A percentile compares a stretch with the other conserved stretches of the same genome.
These are phyloP conservation scores for Dactylella cylindrospora DNA, from an alignment of 2,329 filamentous ascomycete genomes.

Conservation along the genomic window DNA sequence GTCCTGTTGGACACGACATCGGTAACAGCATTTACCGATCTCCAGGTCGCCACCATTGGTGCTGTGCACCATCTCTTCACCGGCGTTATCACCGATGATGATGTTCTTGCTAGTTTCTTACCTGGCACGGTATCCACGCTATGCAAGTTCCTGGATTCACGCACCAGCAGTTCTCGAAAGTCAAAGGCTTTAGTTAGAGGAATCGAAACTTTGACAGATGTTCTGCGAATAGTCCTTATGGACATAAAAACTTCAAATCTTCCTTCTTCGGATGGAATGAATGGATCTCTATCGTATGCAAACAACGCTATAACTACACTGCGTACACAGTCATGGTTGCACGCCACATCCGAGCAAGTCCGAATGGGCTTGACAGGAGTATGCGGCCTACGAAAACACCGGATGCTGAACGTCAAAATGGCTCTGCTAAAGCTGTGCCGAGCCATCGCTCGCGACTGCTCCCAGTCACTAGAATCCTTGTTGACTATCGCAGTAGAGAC, in stretches of 20 bases:
- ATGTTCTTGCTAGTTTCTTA: conserved; percentile 80
- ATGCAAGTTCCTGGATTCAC: conserved; percentile 71
- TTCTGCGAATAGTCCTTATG: conserved; percentile 61
- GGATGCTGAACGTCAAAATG: conserved; percentile 67
- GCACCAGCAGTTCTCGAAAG: conserved; percentile 60
- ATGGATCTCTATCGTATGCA: conserved; percentile 16
- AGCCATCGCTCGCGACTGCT: conserved; percentile 74
- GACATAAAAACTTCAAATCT: conserved; percentile 61
- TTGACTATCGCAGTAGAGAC: conserved; percentile 75
- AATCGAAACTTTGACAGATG: conserved; percentile 61
- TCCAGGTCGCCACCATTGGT: conserved; percentile 69
- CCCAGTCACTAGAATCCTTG: conserved; percentile 69
- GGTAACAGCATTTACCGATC: conserved; percentile 62
- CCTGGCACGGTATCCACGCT: conserved; percentile 84
- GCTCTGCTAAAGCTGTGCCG: conserved; percentile 72
- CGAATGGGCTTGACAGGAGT: conserved; percentile 79
- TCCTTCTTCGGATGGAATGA: conserved; percentile 51
- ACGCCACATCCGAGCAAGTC: conserved; percentile 75
- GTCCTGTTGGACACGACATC: conserved; percentile 74
- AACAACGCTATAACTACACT: conserved; percentile 36
- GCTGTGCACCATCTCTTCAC: conserved; percentile 65
- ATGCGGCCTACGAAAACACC: conserved; percentile 71
- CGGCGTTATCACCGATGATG: conserved; percentile 65
- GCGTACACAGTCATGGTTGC: conserved; percentile 64
- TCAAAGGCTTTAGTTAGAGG: conserved; percentile 66